Base-by-base conservation (phyloP, 2,329 filamentous ascomycete genomes). In the Rhynchosporium secalis region DNA sequence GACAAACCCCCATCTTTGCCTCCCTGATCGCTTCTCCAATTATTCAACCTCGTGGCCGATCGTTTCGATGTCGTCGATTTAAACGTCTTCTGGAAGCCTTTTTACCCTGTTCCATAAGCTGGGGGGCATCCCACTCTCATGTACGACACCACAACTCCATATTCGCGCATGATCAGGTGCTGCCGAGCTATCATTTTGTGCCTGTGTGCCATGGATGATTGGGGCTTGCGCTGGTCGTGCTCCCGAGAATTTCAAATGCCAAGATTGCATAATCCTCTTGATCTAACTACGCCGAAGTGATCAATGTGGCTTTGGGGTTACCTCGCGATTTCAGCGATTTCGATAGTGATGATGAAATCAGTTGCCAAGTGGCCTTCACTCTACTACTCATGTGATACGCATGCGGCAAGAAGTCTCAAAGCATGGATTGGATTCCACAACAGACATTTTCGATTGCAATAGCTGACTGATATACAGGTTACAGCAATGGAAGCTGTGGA, bases 401-500 rank as follows among this genome's bases (percentile, higher is more conserved):
- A 31, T 28, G 29, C 29, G 26, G 33, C 36, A 54, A 54, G 20
- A 33, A 9, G 40, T n/a, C n/a, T 40, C 49, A 38, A 38, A 10
- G 26, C 49, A 40, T n/a, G 13, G 13, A 3, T 10, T 33, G 26
- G 1, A 6, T 48, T 28, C 15, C 5, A n/a, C 29, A 28, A 7
- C 31, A 46, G 10, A 46, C 7, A 43, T 62, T 57, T 62, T 60
- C 55, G 48, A 33, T 47, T 45, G 58, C 51, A 60, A 52, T 56
- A 15, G 46, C 65, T 69, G 62, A 69, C 41, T 41, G 10, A 28
- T 6, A 49, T 9, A 36, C 52, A 62, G 71, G 72, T 13, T 74
- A 74, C 61, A 60, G 62, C 4, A 70, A 70, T 33, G 68, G 49
- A 60, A 66, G 68, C 55, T 73, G 72, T 57, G 71, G 70, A 40